These are phyloP conservation scores for Thielaviopsis punctulata DNA, from an alignment of 2,329 filamentous ascomycete genomes.

Conservation along the genomic window DNA sequence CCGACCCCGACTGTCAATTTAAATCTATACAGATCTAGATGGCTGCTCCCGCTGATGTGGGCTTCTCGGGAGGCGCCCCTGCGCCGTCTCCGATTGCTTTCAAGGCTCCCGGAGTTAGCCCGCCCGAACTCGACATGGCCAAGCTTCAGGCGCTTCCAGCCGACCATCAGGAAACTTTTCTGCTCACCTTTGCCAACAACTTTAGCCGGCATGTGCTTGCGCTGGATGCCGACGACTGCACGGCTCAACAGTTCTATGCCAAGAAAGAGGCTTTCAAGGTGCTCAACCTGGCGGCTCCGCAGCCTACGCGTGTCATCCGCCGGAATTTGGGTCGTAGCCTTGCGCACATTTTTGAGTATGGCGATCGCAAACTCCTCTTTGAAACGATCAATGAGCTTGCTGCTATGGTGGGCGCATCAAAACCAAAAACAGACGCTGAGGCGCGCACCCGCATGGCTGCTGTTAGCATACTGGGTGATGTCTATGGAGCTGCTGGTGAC, in stretches of 20 bases:
- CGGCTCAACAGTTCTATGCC: constrained; percentile 74
- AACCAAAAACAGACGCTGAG: constrained; percentile 59
- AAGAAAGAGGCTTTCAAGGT: constrained; percentile 93
- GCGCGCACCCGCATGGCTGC: constrained; percentile 71
- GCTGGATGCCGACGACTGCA: constrained; percentile 63
- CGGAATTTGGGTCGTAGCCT: constrained; percentile 79
- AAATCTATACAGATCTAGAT: background rate
- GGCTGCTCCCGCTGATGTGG: background rate
- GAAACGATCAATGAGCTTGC: constrained; percentile 87
- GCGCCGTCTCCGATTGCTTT: constrained; percentile 13
- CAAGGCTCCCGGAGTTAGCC: constrained; percentile 25
- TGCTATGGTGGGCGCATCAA: constrained; percentile 52
- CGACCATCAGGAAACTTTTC: constrained; percentile 90
- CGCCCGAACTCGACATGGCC: constrained; percentile 69
- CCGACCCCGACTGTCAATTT: no score
- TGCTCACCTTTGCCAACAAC: constrained; percentile 74
- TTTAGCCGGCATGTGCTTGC: constrained; percentile 63
- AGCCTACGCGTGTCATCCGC: constrained; percentile 73
- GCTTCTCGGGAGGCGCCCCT: background rate
- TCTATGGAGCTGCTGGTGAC: constrained; percentile 85
- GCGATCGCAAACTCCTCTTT: constrained; percentile 80
- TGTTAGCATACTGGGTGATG: constrained; percentile 67
- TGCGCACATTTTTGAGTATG: constrained; percentile 63
- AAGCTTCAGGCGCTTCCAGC: constrained; percentile 80
- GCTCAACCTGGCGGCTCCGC: constrained; percentile 62